phyloP scores from a whole-genome alignment of 2,329 filamentous ascomycete species.

The Colletotrichum tropicale region DNA sequence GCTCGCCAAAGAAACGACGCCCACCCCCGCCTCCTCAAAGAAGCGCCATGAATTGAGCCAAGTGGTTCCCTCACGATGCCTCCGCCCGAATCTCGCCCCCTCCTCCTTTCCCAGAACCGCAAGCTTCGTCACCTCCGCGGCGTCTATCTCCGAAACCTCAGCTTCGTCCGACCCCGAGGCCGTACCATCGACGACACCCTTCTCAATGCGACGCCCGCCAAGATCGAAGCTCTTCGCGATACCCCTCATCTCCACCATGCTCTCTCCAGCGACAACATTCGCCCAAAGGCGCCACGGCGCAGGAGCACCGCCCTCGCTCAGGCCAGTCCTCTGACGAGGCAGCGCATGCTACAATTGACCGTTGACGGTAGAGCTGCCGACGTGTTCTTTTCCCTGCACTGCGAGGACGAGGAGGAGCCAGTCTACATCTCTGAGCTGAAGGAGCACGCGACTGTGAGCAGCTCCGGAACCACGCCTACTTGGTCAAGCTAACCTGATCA shows the following conservation, averaged over 20 bases:
- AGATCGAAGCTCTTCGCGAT: slow-evolving; percentile 59
- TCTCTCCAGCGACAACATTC: slow-evolving; percentile 58
- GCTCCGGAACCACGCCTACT: too few species aligned
- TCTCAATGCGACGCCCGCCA: slow-evolving; percentile 72
- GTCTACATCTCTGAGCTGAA: slow-evolving; percentile 90
- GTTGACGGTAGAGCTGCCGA: slow-evolving; percentile 78
- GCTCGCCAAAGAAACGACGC: not conserved
- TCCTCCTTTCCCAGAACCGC: slow-evolving; percentile 76
- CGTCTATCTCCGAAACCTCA: slow-evolving; percentile 85
- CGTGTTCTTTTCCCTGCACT: slow-evolving; percentile 86
- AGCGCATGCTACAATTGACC: slow-evolving; percentile 77
- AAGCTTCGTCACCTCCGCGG: slow-evolving; percentile 87
- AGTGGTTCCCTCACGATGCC: slow-evolving; percentile 3
- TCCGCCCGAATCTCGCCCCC: slow-evolving; percentile 41
- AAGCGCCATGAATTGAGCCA: slow-evolving; percentile 15
- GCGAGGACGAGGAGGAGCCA: slow-evolving; percentile 67
- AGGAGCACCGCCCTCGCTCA: slow-evolving; percentile 52
- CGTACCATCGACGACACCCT: slow-evolving; percentile 78
- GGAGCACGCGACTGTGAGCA: slow-evolving; percentile 70
- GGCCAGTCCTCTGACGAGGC: slow-evolving; percentile 56
- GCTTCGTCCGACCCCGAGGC: slow-evolving; percentile 62
- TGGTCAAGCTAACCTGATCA: not conserved
- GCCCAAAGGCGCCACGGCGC: slow-evolving; percentile 42
- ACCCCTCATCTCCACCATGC: slow-evolving; percentile 56
- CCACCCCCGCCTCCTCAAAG: not conserved